A percentile compares a stretch with the other conserved stretches of the same genome.
Evolutionary conservation across 2,329 filamentous ascomycete genomes (phyloP).

Genomic region (Emmonsiellopsis sp.): DNA sequence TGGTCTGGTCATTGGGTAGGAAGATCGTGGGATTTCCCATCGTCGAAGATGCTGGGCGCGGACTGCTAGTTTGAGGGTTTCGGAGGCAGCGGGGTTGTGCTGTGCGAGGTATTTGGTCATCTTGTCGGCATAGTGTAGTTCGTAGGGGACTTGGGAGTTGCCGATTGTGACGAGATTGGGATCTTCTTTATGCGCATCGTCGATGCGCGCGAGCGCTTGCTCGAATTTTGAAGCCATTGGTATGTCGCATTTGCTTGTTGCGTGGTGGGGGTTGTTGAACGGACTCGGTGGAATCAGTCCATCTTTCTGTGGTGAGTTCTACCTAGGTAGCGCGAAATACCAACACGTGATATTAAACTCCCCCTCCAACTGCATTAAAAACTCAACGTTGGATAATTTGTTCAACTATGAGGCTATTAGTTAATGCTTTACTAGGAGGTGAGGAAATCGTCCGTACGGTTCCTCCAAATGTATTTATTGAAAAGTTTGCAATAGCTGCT

Average conservation of each 20-base stretch:
- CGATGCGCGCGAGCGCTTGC: slow-evolving; percentile 57
- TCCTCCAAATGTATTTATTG: too few species aligned
- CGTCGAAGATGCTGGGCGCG: slow-evolving; percentile 77
- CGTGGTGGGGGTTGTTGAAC: not conserved
- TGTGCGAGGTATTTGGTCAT: slow-evolving; percentile 65
- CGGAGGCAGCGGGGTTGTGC: slow-evolving; percentile 54
- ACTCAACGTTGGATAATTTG: not conserved
- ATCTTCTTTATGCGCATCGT: slow-evolving; percentile 62
- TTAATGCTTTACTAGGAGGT: not conserved
- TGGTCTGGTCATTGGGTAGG: slow-evolving; percentile 62
- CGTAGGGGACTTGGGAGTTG: slow-evolving; percentile 53
- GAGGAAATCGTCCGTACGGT: not conserved
- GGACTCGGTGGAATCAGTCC: not conserved
- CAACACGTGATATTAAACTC: not conserved
- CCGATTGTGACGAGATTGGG: slow-evolving; percentile 49
- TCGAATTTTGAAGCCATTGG: slow-evolving; percentile 26
- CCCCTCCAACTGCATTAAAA: too few species aligned
- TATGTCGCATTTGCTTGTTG: not conserved
- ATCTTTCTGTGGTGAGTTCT: not conserved
- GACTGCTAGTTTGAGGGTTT: slow-evolving; percentile 63
- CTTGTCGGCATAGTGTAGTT: slow-evolving; percentile 71
- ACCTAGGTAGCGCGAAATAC: not conserved
- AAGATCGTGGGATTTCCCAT: slow-evolving; percentile 71
- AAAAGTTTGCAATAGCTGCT: too few species aligned
- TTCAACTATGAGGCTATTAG: not conserved